phyloP scores from a whole-genome alignment of 78 protist genomes.

The Pelomyxa schiedti region DNA sequence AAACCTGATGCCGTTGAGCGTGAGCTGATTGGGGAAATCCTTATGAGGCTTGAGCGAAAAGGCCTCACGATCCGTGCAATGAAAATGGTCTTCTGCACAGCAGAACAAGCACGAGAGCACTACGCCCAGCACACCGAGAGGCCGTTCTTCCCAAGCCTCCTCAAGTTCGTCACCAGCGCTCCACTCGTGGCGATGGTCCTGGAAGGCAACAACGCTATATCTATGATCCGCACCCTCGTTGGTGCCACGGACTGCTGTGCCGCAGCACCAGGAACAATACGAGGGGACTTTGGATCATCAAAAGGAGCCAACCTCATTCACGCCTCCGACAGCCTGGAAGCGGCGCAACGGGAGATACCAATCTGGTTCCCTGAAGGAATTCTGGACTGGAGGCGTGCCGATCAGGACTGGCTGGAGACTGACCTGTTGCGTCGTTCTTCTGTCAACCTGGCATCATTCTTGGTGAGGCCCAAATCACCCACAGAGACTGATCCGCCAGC shows the following conservation, averaged over 20 bases:
- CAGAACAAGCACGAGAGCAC: slow-evolving; percentile 23
- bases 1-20: slow-evolving; percentile 80
- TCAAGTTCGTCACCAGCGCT: slow-evolving; percentile 32
- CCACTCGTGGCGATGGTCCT: not conserved
- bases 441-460: no score
- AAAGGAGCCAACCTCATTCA: not conserved
- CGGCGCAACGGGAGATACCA: not conserved
- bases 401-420: not conserved
- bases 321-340: not conserved
- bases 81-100: slow-evolving; percentile 21
- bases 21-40: slow-evolving; percentile 52
- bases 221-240: not conserved
- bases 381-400: not conserved
- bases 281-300: not conserved
- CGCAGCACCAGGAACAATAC: not conserved
- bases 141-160: slow-evolving; percentile 16
- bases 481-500: no score
- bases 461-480: no score
- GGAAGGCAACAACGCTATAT: not conserved
- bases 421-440: not conserved
- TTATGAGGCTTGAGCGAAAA: slow-evolving; percentile 49
- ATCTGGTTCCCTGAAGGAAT: not conserved
- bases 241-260: not conserved
- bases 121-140: slow-evolving; percentile 15
- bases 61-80: slow-evolving; percentile 28